phyloP scores from a whole-genome alignment of 371 early-diverging fungal genomes.

The Umbelopsis sp. region DNA sequence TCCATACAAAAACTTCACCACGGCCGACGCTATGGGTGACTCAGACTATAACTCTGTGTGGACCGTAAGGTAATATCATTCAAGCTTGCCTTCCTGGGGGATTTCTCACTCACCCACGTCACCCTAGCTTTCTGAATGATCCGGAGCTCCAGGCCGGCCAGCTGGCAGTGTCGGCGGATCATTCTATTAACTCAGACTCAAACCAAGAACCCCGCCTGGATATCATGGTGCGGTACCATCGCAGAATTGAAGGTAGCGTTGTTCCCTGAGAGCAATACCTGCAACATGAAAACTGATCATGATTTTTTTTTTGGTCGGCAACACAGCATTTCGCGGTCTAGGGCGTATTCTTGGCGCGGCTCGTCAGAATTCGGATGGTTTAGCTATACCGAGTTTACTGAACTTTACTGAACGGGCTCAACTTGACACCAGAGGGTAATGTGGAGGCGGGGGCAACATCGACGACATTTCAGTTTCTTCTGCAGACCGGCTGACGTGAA shows the following conservation, averaged over 20 bases:
- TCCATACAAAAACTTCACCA: conserved; percentile 56
- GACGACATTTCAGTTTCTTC: no score
- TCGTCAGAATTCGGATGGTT: conserved; percentile 41
- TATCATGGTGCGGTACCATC: conserved; percentile 61
- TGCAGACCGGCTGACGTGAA: neutral
- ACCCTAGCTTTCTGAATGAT: conserved; percentile 55
- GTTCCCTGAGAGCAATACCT: no score
- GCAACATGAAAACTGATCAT: neutral
- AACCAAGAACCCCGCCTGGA: conserved; percentile 43
- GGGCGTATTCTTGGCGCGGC: conserved; percentile 73
- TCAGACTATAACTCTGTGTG: conserved; percentile 53
- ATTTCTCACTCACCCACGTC: conserved; percentile 1
- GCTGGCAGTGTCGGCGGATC: conserved; percentile 44
- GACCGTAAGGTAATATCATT: conserved; percentile 51
- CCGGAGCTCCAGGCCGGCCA: conserved; percentile 45
- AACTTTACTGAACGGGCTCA: conserved; percentile 65
- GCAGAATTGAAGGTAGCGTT: conserved; percentile 63
- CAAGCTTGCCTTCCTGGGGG: neutral
- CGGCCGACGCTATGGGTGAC: conserved; percentile 48
- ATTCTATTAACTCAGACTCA: conserved; percentile 36
- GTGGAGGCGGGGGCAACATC: neutral
- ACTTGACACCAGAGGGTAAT: conserved; percentile 72
- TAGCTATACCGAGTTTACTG: conserved; percentile 28
- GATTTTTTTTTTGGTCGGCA: conserved; percentile 3
- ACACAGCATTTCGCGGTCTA: conserved; percentile 78